Conservation (phyloP, 176 grass and related monocot genomes). For the Chrysopogon serrulatus region DNA sequence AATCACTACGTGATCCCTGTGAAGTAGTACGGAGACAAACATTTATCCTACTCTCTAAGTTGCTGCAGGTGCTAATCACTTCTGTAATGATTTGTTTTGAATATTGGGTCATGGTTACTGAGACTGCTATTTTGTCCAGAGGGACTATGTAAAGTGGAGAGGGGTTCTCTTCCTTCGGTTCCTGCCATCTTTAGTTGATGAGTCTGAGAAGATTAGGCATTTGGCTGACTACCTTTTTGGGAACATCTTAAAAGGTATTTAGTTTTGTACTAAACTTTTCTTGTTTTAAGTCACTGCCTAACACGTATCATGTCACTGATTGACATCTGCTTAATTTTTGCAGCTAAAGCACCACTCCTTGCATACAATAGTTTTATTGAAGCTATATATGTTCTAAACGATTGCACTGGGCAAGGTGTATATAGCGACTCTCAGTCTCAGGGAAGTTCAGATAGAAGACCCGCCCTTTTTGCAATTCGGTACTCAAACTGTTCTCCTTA, state of each 20-base stretch:
- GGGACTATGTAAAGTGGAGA: slow-evolving; percentile 99
- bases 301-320: neutral
- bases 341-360: slow-evolving; percentile 96
- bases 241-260: slow-evolving; percentile 82
- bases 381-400: slow-evolving; percentile 90
- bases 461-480: slow-evolving; percentile 66
- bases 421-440: slow-evolving; percentile 56
- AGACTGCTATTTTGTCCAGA: slow-evolving; percentile 50
- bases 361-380: slow-evolving; percentile 99
- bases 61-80: slow-evolving; percentile 66
- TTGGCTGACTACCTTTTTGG: slow-evolving; percentile 87
- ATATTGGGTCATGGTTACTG: slow-evolving; percentile 7
- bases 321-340: slow-evolving; percentile 32
- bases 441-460: slow-evolving; percentile 35
- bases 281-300: neutral
- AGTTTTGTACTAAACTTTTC: neutral
- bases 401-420: slow-evolving; percentile 42
- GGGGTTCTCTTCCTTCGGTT: slow-evolving; percentile 84
- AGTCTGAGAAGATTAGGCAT: slow-evolving; percentile 81
- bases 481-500: neutral
- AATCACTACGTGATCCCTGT: slow-evolving; percentile 75
- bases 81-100: slow-evolving; percentile 9
- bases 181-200: slow-evolving; percentile 82
- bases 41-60: slow-evolving; percentile 85
- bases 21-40: slow-evolving; percentile 98